Conservation (phyloP, 2,329 filamentous ascomycete genomes). For the Pseudocercospora eumusae region DNA sequence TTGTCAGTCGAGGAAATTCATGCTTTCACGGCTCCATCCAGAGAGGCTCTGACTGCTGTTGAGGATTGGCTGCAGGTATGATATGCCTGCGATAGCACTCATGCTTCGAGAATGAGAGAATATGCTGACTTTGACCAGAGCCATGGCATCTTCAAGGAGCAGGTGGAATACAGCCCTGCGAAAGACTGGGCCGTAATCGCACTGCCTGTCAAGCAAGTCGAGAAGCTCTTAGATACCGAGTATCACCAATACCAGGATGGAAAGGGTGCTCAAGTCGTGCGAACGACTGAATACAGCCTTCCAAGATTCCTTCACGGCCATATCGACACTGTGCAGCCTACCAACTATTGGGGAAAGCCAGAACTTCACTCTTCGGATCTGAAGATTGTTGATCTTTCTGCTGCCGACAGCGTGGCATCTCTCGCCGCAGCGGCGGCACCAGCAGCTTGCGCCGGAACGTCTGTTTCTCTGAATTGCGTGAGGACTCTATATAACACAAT, state of each 20-base stretch:
- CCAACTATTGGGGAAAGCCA: constrained; percentile 44
- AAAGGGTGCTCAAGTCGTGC: constrained; percentile 51
- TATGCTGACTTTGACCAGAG: constrained; percentile 39
- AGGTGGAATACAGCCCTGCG: constrained; percentile 22
- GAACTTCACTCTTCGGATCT: constrained; percentile 14
- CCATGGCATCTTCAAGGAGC: constrained; percentile 40
- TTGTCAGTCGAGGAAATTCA: constrained; percentile 56
- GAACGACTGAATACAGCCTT: constrained; percentile 63
- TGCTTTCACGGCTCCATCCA: constrained; percentile 55
- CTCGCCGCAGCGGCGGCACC: constrained; percentile 1
- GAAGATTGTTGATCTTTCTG: constrained; percentile 20
- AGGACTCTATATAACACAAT: constrained; percentile 54
- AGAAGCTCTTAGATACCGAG: constrained; percentile 58
- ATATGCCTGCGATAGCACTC: background rate
- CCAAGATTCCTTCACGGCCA: constrained; percentile 57
- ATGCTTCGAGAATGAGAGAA: background rate
- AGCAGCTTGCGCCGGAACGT: constrained; percentile 2
- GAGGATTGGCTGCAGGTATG: constrained; percentile 54
- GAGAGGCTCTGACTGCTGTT: constrained; percentile 53
- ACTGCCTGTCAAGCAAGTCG: constrained; percentile 45
- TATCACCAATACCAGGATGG: constrained; percentile 57
- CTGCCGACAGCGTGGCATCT: constrained; percentile 1
- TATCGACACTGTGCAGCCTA: constrained; percentile 62
- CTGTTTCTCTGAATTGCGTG: constrained; percentile 56
- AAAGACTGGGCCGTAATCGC: constrained; percentile 62